Percentiles rank a stretch among this genome's conserved stretches.
These are phyloP conservation scores for Phytophthora hibernalis DNA, from an alignment of 352 stramenopile genomes.

Conservation along the genomic window DNA sequence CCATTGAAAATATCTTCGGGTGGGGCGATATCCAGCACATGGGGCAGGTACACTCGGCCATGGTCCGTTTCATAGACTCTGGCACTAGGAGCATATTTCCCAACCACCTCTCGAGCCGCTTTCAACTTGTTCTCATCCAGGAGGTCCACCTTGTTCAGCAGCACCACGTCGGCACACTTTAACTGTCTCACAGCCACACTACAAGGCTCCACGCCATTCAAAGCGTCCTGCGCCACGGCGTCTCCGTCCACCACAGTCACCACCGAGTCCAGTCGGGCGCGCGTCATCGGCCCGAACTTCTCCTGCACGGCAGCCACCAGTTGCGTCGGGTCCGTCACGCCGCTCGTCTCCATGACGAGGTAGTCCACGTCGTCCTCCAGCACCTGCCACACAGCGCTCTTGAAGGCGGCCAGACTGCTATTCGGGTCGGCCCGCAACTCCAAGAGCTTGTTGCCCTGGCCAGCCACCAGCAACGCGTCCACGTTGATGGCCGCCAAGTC, in stretches of 20 bases:
- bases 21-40: constrained; percentile 75
- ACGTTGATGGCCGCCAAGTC: constrained; percentile 77
- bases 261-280: constrained; percentile 79
- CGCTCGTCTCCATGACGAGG: constrained; percentile 79
- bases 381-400: constrained; percentile 75
- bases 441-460: constrained; percentile 42
- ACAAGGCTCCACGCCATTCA: constrained; percentile 32
- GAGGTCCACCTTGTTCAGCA: constrained; percentile 88
- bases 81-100: constrained; percentile 54
- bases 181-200: constrained; percentile 67
- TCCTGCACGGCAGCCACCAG: constrained; percentile 73
- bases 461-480: constrained; percentile 65
- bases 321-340: constrained; percentile 73
- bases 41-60: constrained; percentile 66
- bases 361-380: constrained; percentile 61
- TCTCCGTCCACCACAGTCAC: constrained; percentile 83
- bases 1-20: constrained; percentile 57
- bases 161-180: constrained; percentile 74
- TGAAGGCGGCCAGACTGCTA: constrained; percentile 55
- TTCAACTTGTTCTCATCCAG: constrained; percentile 43
- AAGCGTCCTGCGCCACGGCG: constrained; percentile 56
- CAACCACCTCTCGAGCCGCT: constrained; percentile 42
- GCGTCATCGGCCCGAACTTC: constrained; percentile 82
- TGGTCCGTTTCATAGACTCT: constrained; percentile 77
- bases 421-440: constrained; percentile 35